Base-by-base conservation (phyloP, 1,284 basidiomycete genomes). In the Pseudozyma tsukubaensis region DNA sequence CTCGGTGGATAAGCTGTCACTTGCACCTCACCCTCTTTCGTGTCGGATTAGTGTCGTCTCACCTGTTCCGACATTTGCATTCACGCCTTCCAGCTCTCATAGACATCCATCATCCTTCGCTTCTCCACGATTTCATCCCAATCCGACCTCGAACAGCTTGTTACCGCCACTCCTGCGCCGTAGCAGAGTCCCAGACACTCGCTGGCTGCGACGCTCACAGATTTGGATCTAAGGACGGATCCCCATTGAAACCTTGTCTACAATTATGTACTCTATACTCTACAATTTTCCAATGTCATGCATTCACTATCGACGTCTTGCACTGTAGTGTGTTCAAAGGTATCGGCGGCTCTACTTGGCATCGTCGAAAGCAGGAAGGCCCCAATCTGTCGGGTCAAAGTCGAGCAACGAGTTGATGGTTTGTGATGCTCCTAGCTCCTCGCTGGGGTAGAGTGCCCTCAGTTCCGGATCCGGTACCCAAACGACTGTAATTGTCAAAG, bases 381-480 rank as follows among this genome's bases (percentile, higher is more conserved):
- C 82, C 79, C 80, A 83, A 19, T 66, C 63, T 42, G 81, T 78
- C 0, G 82, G 82, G 18, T 75, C 67, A 53, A 83, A 83, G 21
- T 83, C 78, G 43, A 76, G 59, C 29, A 83, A 64, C 12, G 81
- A 82, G 61, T 76, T 45, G 53, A 83, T 59, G n/a, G 72, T 71
- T 47, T 83, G 82, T 12, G 75, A 70, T 13, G 82, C 79, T 4
- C 75, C 75, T 12, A 80, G 45, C 21, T 82, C 69, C 34, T 76
- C 62, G 37, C 69, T 63, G 5, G 68, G 61, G 51, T 49, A 75
- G 40, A 72, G 63, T 2, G 67, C 65, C n/a, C 59, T 48, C 3
- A 77, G 67, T 47, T 82, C 76, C 32, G 77, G 63, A 52, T 83
- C 82, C 10, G 82, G 82, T 1, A 83, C 82, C 83, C 83, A 84